Percentiles rank a stretch among this genome's conserved stretches.
Evolutionary conservation across 305 asterid species (phyloP).

Genomic region (Fraxinus albicans): DNA sequence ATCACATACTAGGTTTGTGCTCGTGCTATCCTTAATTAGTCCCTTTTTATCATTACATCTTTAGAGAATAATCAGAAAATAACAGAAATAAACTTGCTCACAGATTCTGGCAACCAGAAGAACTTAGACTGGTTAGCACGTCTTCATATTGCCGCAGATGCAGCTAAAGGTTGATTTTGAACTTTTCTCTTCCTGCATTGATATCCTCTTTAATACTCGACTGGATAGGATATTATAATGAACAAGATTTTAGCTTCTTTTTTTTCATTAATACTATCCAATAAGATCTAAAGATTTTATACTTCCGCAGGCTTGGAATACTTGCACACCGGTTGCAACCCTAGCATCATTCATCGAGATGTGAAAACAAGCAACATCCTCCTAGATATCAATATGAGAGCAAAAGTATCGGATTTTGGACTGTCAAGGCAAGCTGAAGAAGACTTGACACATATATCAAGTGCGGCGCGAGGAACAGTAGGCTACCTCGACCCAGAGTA

Average conservation of each 20-base stretch:
- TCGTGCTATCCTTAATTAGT: neutral
- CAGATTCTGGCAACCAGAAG: slow-evolving; percentile 60
- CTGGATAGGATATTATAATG: neutral
- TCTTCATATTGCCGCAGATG: slow-evolving; percentile 85
- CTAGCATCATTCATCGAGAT: slow-evolving; percentile 90
- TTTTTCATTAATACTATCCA: neutral
- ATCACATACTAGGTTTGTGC: slow-evolving; percentile 66
- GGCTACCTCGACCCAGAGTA: slow-evolving; percentile 99
- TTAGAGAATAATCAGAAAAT: neutral
- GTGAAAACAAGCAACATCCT: slow-evolving; percentile 94
- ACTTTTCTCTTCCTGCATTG: slow-evolving; percentile 1
- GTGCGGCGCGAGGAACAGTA: slow-evolving; percentile 94
- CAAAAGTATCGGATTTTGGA: slow-evolving; percentile 96
- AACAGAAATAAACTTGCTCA: slow-evolving; percentile 21
- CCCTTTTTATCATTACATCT: neutral
- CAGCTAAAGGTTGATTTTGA: slow-evolving; percentile 74
- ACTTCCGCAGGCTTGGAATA: slow-evolving; percentile 75
- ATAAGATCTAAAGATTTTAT: neutral
- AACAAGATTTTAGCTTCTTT: neutral
- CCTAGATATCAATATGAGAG: slow-evolving; percentile 87
- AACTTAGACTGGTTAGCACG: slow-evolving; percentile 86
- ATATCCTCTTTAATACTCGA: neutral
- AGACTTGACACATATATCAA: slow-evolving; percentile 84
- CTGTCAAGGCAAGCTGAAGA: slow-evolving; percentile 99
- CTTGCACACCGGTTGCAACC: slow-evolving; percentile 97